Conservation (phyloP, 1,284 basidiomycete genomes). For the Cryptococcus hybrid region DNA sequence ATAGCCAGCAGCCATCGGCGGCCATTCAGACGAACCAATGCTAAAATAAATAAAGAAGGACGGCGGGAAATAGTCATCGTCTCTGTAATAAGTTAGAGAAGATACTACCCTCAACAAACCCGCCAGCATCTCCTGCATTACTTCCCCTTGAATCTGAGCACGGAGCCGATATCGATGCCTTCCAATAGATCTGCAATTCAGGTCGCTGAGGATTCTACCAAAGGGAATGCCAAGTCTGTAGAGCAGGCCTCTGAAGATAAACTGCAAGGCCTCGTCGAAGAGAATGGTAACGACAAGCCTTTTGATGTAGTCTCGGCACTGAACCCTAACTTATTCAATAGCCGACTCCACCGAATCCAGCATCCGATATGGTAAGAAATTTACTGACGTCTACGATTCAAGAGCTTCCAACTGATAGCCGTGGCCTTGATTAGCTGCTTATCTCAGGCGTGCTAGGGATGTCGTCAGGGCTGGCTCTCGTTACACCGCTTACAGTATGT, state of each 20-base stretch:
- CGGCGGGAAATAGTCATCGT: too few species aligned
- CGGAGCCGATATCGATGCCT: too few species aligned
- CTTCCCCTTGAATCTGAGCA: too few species aligned
- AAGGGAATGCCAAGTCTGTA: constrained; percentile 2
- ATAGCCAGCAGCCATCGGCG: too few species aligned
- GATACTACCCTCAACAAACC: too few species aligned
- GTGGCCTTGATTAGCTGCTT: constrained; percentile 60
- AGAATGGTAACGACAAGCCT: constrained; percentile 20
- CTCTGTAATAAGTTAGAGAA: too few species aligned
- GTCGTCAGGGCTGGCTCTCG: constrained; percentile 69
- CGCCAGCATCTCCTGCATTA: too few species aligned
- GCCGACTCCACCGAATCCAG: constrained; percentile 50
- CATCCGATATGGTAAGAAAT: constrained; percentile 44
- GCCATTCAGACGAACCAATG: too few species aligned
- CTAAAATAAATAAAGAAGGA: too few species aligned
- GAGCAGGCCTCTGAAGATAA: constrained; percentile 43
- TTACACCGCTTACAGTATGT: constrained; percentile 75
- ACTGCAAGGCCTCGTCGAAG: constrained; percentile 37
- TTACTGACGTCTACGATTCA: background rate
- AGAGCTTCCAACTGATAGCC: background rate
- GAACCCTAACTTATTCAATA: constrained; percentile 4
- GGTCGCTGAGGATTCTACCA: background rate
- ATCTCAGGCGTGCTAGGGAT: constrained; percentile 73
- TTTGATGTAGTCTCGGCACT: background rate
- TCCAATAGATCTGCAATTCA: too few species aligned